Base-by-base conservation (phyloP, 1,284 basidiomycete genomes). In the Schizophyllum commune region DNA sequence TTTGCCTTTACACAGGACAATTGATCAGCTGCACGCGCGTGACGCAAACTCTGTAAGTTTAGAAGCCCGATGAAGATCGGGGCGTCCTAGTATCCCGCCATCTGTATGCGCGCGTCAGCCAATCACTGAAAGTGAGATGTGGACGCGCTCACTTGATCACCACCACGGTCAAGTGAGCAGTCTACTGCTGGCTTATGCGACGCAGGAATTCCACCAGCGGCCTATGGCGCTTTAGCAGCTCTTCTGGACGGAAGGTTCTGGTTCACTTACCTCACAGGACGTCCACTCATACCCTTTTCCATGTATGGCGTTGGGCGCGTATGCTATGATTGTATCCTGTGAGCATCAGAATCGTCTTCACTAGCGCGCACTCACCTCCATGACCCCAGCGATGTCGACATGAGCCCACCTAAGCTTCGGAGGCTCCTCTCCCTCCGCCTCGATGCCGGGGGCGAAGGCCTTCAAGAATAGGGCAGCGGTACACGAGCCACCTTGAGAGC, bases 381-480 rank as follows among this genome's bases (percentile, higher is more conserved):
- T 92, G 34, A 82, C 77, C 15, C 92, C 92, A 13, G 91, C 93
- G 63, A 94, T 94, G 70, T 95, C 94, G 47, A 93, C 74, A 72
- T 94, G 91, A 2, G 91, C 91, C 89, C 90, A 93, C 61, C 82
- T 80, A 65, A 88, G 70, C 9, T 75, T 71, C 9, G 84, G 77
- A 59, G 77, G 76, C 59, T 80, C 72, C 7, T 78, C 79, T 11
- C 77, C 73, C 61, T 77, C 74, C 20, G 71, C 68, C 59, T 88
- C 84, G 60, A 91, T 85, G 13, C 92, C 89, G n/a, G 86, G 79
- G 1, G 88, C 88, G 66, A 91, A 91, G 0, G 84, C 77, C 73
- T 92, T 92, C 63, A 96, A 79, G 85, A 96, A 96, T 53, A 95
- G 78, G 4, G 94, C 93, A 2, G 93, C 94, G 1, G 92, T 94